Base-by-base conservation (phyloP, 2,329 filamentous ascomycete genomes). In the Xenosphaeropsis pyriputrescens region DNA sequence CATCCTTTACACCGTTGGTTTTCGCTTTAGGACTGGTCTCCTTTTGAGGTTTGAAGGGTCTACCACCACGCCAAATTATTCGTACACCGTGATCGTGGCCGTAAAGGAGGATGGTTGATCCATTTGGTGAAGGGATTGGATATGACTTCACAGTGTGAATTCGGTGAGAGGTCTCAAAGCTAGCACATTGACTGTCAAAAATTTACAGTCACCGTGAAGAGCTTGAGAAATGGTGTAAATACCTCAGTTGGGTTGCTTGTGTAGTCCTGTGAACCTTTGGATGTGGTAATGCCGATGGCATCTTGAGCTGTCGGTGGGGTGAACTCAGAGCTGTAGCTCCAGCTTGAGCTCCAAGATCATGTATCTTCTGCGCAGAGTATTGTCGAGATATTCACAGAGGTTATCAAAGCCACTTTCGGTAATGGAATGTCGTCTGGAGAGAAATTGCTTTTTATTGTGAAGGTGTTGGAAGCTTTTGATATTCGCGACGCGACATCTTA, bases 51-150 rank as follows among this genome's bases (percentile, higher is more conserved):
- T 74, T 78, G 47, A 79, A 70, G n/a, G 64, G 62, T 36, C 64
- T 65, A 9, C 75, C 75, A 34, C 75, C 75, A 32, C 72, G 67
- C 75, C 75, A 80, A 17, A 73, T 55, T 29, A 79, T 49, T 3
- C 67, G 73, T 32, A 78, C 56, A 33, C 75, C 75, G 52, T 69
- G 73, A 41, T 77, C 72, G 47, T 79, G 74, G 34, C 70, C 74
- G 47, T 77, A 77, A 33, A 80, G 56, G 18, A 79, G 52, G 49
- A 79, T 67, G 2, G 67, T 72, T 6, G 75, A 75, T 29, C 75
- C 75, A 49, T 80, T 75, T 2, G 72, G 65, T 2, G 75, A 76
- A 41, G 65, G 63, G 14, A 75, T 60, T 1, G 75, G 75, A 48
- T 79, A 79, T 4, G 66, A 66, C 46, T 75, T 70, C 36, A 75